Conservation (phyloP, 2,329 filamentous ascomycete species). For the Boeremia exigua region DNA sequence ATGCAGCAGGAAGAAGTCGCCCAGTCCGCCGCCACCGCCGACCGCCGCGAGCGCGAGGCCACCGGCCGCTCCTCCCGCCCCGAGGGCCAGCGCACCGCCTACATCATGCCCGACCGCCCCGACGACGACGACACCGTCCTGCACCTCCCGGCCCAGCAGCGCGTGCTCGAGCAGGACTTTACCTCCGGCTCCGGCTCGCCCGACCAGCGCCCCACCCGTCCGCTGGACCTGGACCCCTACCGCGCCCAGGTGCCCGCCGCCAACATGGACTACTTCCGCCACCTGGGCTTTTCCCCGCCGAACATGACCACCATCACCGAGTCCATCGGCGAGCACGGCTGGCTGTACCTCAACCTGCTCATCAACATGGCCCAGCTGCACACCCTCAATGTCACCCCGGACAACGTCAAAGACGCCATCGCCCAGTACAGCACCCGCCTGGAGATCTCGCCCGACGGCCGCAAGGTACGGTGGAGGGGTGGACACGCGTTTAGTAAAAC, state of each 20-base stretch:
- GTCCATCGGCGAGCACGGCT: conserved; percentile 72
- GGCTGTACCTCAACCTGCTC: conserved; percentile 82
- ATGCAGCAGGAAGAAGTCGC: conserved; percentile 65
- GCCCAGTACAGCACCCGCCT: conserved; percentile 74
- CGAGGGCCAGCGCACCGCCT: conserved; percentile 56
- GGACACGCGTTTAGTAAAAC: conserved; percentile 69
- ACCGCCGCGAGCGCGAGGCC: conserved; percentile 50
- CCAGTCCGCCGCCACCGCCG: conserved; percentile 58
- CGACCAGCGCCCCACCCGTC: conserved; percentile 78
- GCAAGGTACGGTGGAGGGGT: conserved; percentile 81
- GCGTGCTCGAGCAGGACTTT: conserved; percentile 36
- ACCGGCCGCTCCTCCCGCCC: conserved; percentile 41
- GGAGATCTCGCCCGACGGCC: conserved; percentile 77
- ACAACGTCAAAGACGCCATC: conserved; percentile 77
- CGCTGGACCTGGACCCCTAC: conserved; percentile 77
- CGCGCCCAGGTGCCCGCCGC: conserved; percentile 76
- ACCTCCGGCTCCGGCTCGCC: conserved; percentile 50
- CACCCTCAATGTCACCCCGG: conserved; percentile 80
- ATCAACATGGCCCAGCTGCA: conserved; percentile 84
- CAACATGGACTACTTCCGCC: conserved; percentile 80
- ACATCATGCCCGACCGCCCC: conserved; percentile 48
- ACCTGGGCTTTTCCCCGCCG: conserved; percentile 71
- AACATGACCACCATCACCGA: conserved; percentile 58
- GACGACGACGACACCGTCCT: conserved; percentile 18
- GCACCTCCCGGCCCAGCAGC: conserved; percentile 25